A percentile compares a stretch with the other conserved stretches of the same genome.
Evolutionary conservation across 305 asterid genomes (phyloP).

Genomic region (Fraxinus ornus): DNA sequence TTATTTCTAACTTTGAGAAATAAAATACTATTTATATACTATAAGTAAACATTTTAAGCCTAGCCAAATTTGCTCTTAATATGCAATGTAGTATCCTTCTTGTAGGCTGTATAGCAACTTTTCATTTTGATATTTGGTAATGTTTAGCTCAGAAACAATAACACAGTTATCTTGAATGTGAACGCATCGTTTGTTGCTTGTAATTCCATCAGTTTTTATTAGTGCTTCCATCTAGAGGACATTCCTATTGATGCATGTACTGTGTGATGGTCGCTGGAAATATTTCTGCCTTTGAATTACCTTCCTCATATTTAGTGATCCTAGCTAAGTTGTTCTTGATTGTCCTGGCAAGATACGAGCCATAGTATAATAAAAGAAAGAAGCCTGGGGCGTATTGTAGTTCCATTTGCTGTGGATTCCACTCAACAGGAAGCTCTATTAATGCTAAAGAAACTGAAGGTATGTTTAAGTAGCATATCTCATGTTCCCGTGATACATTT

Average conservation of each 20-base stretch:
- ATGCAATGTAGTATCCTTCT: background rate
- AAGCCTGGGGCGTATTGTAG: conserved; percentile 45
- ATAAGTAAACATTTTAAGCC: background rate
- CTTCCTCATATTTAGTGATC: background rate
- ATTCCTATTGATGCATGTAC: background rate
- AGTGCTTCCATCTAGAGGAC: background rate
- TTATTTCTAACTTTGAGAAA: background rate
- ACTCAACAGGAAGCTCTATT: conserved; percentile 78
- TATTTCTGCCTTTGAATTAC: background rate
- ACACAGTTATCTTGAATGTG: background rate
- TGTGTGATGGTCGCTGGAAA: background rate
- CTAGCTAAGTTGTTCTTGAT: conserved; percentile 16
- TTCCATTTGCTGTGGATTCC: conserved; percentile 68
- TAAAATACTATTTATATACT: background rate
- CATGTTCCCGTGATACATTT: background rate
- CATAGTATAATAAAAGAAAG: conserved; percentile 27
- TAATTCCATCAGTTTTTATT: background rate
- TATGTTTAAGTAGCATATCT: conserved; percentile 29
- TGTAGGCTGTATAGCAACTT: background rate
- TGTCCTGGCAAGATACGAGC: conserved; percentile 33
- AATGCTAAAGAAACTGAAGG: conserved; percentile 76
- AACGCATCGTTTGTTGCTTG: background rate
- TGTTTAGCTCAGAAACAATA: background rate
- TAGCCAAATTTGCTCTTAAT: background rate
- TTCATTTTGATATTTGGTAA: background rate